phyloP scores from a whole-genome alignment of 768 basidiomycete genomes.

The Tubosaeta brunneosetosa region DNA sequence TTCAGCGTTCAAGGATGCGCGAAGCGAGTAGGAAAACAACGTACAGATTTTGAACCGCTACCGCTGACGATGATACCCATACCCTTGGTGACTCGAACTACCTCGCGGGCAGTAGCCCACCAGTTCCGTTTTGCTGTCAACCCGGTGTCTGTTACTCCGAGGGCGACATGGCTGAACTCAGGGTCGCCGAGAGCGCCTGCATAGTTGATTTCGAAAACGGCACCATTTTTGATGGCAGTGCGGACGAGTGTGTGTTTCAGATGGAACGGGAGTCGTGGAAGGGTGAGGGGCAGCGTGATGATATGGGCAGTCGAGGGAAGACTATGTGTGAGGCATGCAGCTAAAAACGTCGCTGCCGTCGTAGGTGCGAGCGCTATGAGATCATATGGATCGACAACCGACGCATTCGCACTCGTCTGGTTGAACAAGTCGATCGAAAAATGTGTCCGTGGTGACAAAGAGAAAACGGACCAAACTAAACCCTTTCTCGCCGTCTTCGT shows the following conservation, averaged over 20 bases:
- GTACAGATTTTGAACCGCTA: constrained; percentile 73
- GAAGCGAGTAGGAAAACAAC: constrained; percentile 15
- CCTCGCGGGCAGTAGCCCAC: constrained; percentile 78
- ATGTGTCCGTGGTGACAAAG: neutral
- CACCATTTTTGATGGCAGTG: constrained; percentile 76
- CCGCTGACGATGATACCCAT: constrained; percentile 71
- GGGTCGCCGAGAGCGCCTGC: constrained; percentile 65
- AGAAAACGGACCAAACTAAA: constrained; percentile 62
- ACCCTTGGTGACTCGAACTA: constrained; percentile 76
- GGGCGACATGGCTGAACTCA: constrained; percentile 40
- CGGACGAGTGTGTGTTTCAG: constrained; percentile 81
- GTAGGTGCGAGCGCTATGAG: constrained; percentile 73
- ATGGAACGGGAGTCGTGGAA: constrained; percentile 73
- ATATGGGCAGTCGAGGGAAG: constrained; percentile 79
- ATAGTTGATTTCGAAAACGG: constrained; percentile 78
- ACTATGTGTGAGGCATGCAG: constrained; percentile 77
- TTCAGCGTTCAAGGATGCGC: neutral
- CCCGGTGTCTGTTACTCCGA: constrained; percentile 51
- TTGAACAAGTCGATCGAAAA: neutral
- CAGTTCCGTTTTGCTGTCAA: constrained; percentile 66
- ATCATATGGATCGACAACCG: constrained; percentile 64
- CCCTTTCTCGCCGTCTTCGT: constrained; percentile 83
- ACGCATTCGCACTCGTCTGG: constrained; percentile 68
- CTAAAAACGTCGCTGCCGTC: constrained; percentile 65
- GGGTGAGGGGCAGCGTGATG: constrained; percentile 72